Conservation (phyloP, 331 rosid species). For the Quercus phellos region DNA sequence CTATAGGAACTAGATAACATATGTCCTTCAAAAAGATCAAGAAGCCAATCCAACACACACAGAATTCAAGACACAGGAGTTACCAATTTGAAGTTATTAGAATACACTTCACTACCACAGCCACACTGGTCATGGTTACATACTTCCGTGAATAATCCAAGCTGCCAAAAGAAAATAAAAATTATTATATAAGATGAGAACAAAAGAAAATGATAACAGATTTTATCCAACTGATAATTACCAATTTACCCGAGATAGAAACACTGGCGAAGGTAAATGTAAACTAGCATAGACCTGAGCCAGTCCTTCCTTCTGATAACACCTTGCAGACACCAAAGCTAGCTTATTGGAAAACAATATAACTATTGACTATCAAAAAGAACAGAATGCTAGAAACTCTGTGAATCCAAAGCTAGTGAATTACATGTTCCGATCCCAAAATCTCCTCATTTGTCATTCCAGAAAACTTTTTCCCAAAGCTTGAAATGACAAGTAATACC, state of each 20-base stretch:
- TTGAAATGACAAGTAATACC: conserved; percentile 69
- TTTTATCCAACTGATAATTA: neutral
- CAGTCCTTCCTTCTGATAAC: conserved; percentile 75
- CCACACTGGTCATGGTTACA: conserved; percentile 50
- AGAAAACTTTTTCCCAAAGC: conserved; percentile 67
- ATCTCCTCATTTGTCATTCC: conserved; percentile 69
- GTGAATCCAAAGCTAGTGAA: conserved; percentile 18
- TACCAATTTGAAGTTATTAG: conserved; percentile 60
- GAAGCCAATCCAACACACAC: neutral
- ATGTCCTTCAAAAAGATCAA: neutral
- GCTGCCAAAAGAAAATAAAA: conserved; percentile 42
- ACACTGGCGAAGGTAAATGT: conserved; percentile 39
- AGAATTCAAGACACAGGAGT: neutral
- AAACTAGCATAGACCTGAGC: conserved; percentile 60
- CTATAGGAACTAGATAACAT: neutral
- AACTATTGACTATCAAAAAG: conserved; percentile 6
- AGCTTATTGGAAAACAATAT: conserved; percentile 30
- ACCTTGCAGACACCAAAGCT: conserved; percentile 40
- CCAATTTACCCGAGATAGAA: conserved; percentile 49
- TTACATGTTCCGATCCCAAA: conserved; percentile 86
- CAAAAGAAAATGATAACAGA: conserved; percentile 4
- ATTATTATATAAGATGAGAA: conserved; percentile 22
- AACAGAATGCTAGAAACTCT: conserved; percentile 21
- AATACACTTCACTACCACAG: conserved; percentile 48
- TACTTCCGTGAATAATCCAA: conserved; percentile 53